Evolutionary conservation across 768 basidiomycete genomes (phyloP).

Genomic region (Sporobolomyces pararoseus): DNA sequence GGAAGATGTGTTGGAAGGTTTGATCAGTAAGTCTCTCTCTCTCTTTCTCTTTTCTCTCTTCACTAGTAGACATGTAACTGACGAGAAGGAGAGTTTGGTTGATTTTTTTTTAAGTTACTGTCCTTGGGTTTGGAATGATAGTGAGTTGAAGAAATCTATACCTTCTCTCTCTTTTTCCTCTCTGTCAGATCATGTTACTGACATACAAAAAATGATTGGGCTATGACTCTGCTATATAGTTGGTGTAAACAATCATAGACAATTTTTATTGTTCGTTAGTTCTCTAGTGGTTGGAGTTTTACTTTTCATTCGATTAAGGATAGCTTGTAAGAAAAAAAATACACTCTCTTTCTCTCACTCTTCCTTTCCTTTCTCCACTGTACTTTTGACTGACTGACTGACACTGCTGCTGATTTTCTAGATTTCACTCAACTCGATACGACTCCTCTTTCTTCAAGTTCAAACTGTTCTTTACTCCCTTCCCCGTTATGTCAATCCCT

Average conservation of each 20-base stretch:
- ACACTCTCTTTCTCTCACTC: background rate
- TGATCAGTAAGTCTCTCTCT: constrained; percentile 71
- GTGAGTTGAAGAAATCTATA: too few relatives aligned
- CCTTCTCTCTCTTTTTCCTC: background rate
- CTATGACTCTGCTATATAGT: constrained; percentile 54
- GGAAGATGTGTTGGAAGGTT: constrained; percentile 82
- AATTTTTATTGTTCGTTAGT: constrained; percentile 87
- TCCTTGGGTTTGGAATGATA: constrained; percentile 99
- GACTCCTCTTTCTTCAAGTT: constrained; percentile 55
- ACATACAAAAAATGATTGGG: too few relatives aligned
- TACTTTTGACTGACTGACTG: too few relatives aligned
- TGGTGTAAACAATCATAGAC: constrained; percentile 87
- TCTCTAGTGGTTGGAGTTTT: constrained; percentile 76
- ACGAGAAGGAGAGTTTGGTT: background rate
- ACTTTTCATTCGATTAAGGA: constrained; percentile 77
- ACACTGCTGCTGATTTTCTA: too few relatives aligned
- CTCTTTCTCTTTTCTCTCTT: constrained; percentile 16
- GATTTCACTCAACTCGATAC: constrained; percentile 48
- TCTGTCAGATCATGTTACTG: too few relatives aligned
- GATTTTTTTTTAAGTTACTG: constrained; percentile 64
- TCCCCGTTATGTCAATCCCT: constrained; percentile 65
- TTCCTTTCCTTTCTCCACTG: background rate
- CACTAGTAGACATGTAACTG: background rate
- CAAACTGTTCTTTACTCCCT: constrained; percentile 66
- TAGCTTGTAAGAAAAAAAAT: constrained; percentile 63